Conservation (phyloP, 2,329 filamentous ascomycete species). For the Trichoderma afroharzianum region DNA sequence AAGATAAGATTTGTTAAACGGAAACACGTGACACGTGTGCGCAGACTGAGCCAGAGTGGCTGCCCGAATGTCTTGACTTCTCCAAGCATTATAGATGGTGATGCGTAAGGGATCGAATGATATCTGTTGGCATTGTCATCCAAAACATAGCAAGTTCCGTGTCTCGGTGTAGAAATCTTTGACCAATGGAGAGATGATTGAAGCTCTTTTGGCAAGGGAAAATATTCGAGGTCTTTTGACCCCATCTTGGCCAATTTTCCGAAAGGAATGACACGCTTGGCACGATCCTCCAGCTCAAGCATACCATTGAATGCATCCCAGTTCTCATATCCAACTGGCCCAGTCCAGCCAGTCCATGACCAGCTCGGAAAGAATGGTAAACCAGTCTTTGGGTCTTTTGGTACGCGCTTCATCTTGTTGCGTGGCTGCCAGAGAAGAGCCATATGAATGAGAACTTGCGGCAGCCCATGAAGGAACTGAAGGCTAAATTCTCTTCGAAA, state of each 20-base stretch:
- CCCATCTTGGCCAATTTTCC: neutral
- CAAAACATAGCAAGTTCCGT: neutral
- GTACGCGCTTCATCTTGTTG: neutral
- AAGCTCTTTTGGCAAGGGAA: neutral
- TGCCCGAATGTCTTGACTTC: neutral
- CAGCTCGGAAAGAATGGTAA: constrained; percentile 7
- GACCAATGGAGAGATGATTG: neutral
- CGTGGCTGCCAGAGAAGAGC: constrained; percentile 13
- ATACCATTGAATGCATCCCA: constrained; percentile 9
- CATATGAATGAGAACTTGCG: neutral
- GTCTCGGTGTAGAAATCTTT: neutral
- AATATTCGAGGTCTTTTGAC: neutral
- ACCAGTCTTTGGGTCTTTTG: neutral
- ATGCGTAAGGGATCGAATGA: neutral
- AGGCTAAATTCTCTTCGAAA: neutral
- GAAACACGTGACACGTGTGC: neutral
- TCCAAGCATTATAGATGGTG: neutral
- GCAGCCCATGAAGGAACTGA: neutral
- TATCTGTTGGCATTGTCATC: neutral
- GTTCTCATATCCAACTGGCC: constrained; percentile 9
- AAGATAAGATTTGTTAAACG: neutral
- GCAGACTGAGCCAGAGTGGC: neutral
- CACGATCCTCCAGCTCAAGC: neutral
- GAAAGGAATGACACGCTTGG: neutral
- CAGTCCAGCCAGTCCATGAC: constrained; percentile 15